These are phyloP conservation scores for Mucor piriformis DNA, from an alignment of 371 early-diverging fungal genomes.

Conservation along the genomic window DNA sequence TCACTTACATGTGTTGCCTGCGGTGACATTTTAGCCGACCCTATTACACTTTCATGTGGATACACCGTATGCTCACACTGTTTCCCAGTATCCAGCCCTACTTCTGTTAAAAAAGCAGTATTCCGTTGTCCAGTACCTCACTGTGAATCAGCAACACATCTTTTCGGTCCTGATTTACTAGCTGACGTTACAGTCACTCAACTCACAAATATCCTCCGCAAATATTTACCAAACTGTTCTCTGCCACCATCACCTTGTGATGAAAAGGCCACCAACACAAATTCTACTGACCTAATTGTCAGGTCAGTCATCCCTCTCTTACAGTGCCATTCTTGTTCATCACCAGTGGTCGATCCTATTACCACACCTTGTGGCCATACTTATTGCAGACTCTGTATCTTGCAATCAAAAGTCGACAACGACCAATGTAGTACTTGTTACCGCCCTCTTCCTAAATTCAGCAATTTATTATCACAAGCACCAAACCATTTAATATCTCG, in stretches of 20 bases:
- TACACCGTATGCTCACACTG: conserved; percentile 29
- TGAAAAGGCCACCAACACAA: neutral
- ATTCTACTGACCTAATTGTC: neutral
- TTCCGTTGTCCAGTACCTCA: conserved; percentile 28
- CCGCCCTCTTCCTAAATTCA: conserved; percentile 31
- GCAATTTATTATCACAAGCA: conserved; percentile 17
- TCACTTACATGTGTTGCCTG: conserved; percentile 30
- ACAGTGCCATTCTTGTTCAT: conserved; percentile 5
- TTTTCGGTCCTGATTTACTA: conserved; percentile 29
- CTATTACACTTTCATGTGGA: conserved; percentile 34
- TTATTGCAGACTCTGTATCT: conserved; percentile 27
- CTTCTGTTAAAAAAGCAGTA: conserved; percentile 21
- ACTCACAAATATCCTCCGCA: conserved; percentile 13
- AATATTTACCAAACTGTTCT: neutral
- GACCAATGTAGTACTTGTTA: conserved; percentile 17
- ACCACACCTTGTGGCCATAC: conserved; percentile 35
- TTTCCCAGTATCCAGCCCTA: conserved; percentile 17
- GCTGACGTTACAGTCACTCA: conserved; percentile 12
- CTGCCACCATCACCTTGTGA: conserved; percentile 14
- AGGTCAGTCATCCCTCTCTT: conserved; percentile 8
- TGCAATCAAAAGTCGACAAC: conserved; percentile 17
- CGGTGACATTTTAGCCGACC: conserved; percentile 21
- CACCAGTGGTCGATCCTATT: conserved; percentile 15
- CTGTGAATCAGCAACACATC: conserved; percentile 25
- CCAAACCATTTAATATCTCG: conserved; percentile 14